phyloP scores from a whole-genome alignment of 768 basidiomycete genomes.

The Tremella yokohamensis region DNA sequence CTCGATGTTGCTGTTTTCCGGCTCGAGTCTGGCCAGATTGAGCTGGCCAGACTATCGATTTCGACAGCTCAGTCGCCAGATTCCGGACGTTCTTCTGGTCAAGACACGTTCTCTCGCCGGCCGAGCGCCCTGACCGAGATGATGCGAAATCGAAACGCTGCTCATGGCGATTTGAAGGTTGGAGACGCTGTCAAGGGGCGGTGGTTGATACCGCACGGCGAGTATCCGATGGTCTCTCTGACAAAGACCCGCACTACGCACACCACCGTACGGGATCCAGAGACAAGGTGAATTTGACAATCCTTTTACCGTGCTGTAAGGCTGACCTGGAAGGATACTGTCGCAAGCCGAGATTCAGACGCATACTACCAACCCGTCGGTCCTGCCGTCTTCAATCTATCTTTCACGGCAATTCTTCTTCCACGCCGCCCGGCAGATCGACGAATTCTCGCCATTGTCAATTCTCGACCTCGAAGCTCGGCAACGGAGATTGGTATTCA shows the following conservation, averaged over 20 bases:
- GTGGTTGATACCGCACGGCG: constrained; percentile 23
- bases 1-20: constrained; percentile 44
- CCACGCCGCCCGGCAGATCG: constrained; percentile 68
- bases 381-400: constrained; percentile 74
- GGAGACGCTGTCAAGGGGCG: constrained; percentile 18
- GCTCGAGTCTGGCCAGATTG: constrained; percentile 39
- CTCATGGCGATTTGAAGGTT: constrained; percentile 11
- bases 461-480: constrained; percentile 62
- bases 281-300: not conserved
- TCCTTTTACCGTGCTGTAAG: not conserved
- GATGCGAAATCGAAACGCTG: constrained; percentile 24
- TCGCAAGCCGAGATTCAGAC: constrained; percentile 81
- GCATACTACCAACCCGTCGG: constrained; percentile 56
- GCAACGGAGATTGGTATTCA: constrained; percentile 65
- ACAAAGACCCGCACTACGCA: not conserved
- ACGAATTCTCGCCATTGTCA: constrained; percentile 64
- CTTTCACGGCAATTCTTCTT: constrained; percentile 82
- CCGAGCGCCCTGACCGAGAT: constrained; percentile 44
- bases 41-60: constrained; percentile 21
- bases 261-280: not conserved
- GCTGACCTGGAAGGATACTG: constrained; percentile 52
- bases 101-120: constrained; percentile 6
- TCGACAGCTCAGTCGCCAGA: not conserved
- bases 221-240: not conserved
- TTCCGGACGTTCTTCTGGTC: not conserved